Conservation (phyloP, 78 protist species). For the Bodo saltans region DNA sequence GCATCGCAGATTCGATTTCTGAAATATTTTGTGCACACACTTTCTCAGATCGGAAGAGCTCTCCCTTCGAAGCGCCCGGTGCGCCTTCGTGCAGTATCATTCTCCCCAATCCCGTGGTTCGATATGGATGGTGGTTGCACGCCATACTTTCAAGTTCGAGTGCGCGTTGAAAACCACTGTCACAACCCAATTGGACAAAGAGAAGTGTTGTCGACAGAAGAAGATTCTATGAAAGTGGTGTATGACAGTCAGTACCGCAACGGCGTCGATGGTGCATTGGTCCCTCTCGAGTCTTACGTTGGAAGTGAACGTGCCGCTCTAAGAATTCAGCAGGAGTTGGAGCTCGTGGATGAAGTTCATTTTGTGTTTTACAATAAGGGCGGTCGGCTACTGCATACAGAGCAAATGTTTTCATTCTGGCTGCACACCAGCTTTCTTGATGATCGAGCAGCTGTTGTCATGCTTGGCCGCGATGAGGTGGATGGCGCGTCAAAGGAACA, state of each 20-base stretch:
- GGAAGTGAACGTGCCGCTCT: too few species aligned
- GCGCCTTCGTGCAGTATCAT: neutral
- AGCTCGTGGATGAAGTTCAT: neutral
- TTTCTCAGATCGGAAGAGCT: neutral
- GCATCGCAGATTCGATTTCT: slow-evolving; percentile 65
- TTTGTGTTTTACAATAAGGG: neutral
- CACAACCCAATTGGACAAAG: neutral
- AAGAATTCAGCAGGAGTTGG: too few species aligned
- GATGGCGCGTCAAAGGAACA: too few species aligned
- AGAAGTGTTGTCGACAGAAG: too few species aligned
- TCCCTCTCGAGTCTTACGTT: neutral
- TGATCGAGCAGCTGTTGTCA: too few species aligned
- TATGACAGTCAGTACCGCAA: neutral
- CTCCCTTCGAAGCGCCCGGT: neutral
- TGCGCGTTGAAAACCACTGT: neutral
- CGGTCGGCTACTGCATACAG: too few species aligned
- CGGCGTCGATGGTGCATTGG: too few species aligned
- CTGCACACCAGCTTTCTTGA: neutral
- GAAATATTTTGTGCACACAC: slow-evolving; percentile 21
- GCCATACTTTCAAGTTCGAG: neutral
- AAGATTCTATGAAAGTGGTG: neutral
- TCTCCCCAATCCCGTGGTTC: slow-evolving; percentile 32
- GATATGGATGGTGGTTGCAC: slow-evolving; percentile 29
- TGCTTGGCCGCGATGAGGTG: too few species aligned
- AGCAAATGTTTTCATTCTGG: neutral